Base-by-base conservation (phyloP, 2,329 filamentous ascomycete genomes). In the Sporothrix globosa region DNA sequence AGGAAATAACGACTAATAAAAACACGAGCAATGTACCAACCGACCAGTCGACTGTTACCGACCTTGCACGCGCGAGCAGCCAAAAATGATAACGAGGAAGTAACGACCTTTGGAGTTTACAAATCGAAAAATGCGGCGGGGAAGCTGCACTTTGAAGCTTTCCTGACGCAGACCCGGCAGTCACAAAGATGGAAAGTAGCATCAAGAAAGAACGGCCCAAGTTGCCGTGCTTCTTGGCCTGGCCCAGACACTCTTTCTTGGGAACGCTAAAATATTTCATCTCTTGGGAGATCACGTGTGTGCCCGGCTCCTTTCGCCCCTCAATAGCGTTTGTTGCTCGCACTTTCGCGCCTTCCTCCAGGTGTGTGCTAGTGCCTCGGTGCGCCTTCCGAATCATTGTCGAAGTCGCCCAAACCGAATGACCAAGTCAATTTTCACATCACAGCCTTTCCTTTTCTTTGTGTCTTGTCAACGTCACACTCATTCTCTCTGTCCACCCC, bases 1-100 rank as follows among this genome's bases (percentile, higher is more conserved):
- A 48, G 69, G 66, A 65, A 68, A 71, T 70, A 61, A 53, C 54
- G 44, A 70, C 63, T 70, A 61, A 61, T 50, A 70, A 44, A 54
- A 67, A 54, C 30, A 19, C n/a, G 34, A 24, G 19, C 61, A 14
- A 4, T 21, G 21, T n/a, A 27, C 24, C 24, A 39, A 17, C 53
- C 61, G 34, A 34, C 63, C 54, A 63, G 44, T 68, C 54, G 44
- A 10, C 53, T 34, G 53, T 60, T 67, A 70, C 39, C 54, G 50
- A 1, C 21, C 48, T 21, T n/a, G n/a, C 17, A 53, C 52, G 66
- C 56, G 48, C 6, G 65, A 21, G 48, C 65, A 21, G 14, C 27
- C 63, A n/a, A 10, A 10, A 53, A 14, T 17, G 44, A 50, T 50
- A 30, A n/a, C 14, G 17, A 50, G 44, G 27, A 3, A 66, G 63